Evolutionary conservation across 1,139 yeast genomes (phyloP).

Genomic region (Yamadazyma pseudoaaseri): DNA sequence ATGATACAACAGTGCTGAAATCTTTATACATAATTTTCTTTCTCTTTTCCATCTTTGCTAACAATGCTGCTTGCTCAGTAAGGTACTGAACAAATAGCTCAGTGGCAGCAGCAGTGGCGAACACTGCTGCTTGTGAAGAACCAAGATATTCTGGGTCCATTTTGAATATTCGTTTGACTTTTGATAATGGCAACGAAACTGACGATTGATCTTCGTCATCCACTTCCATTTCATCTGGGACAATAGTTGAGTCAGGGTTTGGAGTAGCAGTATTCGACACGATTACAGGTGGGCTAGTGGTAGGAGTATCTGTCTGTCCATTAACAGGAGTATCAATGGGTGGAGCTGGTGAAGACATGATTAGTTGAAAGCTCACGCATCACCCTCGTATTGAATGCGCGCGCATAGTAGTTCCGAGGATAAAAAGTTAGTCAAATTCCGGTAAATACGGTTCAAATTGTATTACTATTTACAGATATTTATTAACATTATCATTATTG

Average conservation of each 20-base stretch:
- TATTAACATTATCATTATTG: constrained; percentile 6
- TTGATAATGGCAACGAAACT: constrained; percentile 64
- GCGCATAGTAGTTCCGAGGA: no score
- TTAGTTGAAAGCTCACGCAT: constrained; percentile 5
- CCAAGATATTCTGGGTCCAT: constrained; percentile 80
- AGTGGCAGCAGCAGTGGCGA: constrained; percentile 83
- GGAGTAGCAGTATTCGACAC: constrained; percentile 9
- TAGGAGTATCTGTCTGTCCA: constrained; percentile 13
- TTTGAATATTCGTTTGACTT: constrained; percentile 80
- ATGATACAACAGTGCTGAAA: constrained; percentile 67
- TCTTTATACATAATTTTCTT: constrained; percentile 74
- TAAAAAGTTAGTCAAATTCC: no score
- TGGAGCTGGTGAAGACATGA: constrained; percentile 13
- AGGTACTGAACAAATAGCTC: constrained; percentile 80
- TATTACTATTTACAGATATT: not conserved
- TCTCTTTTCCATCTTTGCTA: constrained; percentile 67
- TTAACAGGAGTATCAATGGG: not conserved
- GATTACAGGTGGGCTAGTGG: constrained; percentile 18
- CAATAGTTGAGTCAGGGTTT: constrained; percentile 6
- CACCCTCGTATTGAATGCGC: constrained; percentile 13
- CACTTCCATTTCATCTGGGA: constrained; percentile 14
- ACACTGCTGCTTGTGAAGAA: constrained; percentile 77
- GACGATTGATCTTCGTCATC: constrained; percentile 17
- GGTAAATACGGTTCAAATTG: no score
- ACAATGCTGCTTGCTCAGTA: constrained; percentile 73